Base-by-base conservation (phyloP, 495 filamentous ascomycete genomes). In the Neurospora discreta region DNA sequence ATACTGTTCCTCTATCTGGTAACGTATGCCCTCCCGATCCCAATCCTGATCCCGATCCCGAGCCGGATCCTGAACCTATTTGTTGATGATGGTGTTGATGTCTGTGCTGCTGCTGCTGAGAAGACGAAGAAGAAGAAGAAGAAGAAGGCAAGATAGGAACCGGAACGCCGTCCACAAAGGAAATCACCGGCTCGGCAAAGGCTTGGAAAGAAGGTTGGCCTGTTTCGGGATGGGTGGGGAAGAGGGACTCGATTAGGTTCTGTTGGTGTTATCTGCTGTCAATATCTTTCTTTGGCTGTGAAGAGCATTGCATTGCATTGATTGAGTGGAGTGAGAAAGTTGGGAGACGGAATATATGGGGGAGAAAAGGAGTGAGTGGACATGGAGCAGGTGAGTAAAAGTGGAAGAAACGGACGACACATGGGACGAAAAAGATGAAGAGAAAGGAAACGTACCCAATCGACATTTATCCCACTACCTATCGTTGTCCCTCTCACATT, bases 161-260 rank as follows among this genome's bases (percentile, higher is more conserved):
- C 6, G 52, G 52, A 4, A 65, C 52, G 26, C 52, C 52, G 15
- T 65, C 52, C 6, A 65, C 26, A 18, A 68, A 68, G 4, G 43
- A 71, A 18, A 33, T 23, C 8, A 33, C 44, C 2, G 78, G 76
- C 68, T 81, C 80, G 39, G 77, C 72, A 26, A 79, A 82, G 16
- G 77, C 77, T 10, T 77, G 75, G 67, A 82, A 78, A 16, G 74
- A 78, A 41, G 81, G 68, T 44, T 79, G 79, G 60, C 80, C 80
- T 16, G 80, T 82, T 68, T 79, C 77, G 41, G 80, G 79, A 44
- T 82, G 78, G 44, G 76, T 75, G 26, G 80, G 80, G 67, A 82
- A 82, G 8, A 82, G 71, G 13, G 75, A 67, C 72, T 80, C 78
- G 58, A 82, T 76, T 9, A 75, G 75, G 41, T 81, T 78, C 79